These are phyloP conservation scores for Suillus placidus DNA, from an alignment of 768 basidiomycete species.

Conservation along the genomic window DNA sequence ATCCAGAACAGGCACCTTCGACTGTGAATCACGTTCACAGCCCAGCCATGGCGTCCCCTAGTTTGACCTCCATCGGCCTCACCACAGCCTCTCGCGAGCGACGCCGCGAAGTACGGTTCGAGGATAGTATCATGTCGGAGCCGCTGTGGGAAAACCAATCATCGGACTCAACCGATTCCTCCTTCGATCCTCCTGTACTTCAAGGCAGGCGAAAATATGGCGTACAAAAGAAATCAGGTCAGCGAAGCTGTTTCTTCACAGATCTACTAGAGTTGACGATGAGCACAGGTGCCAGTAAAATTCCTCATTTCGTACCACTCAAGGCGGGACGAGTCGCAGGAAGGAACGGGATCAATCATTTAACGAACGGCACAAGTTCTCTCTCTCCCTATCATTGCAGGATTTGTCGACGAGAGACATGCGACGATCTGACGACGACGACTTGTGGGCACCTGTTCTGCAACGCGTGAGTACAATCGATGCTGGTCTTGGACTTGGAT, in stretches of 20 bases:
- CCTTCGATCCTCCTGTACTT: constrained; percentile 27
- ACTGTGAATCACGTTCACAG: constrained; percentile 21
- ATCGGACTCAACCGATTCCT: constrained; percentile 30
- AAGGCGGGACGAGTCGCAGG: constrained; percentile 19
- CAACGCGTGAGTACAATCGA: constrained; percentile 44
- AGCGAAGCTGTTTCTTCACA: background rate
- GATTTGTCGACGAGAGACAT: constrained; percentile 49
- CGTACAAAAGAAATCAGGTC: constrained; percentile 25
- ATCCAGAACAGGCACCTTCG: constrained; percentile 17
- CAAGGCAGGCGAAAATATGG: constrained; percentile 19
- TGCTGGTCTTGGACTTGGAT: background rate
- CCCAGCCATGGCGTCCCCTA: constrained; percentile 28
- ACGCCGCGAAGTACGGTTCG: constrained; percentile 37
- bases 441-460: constrained; percentile 71
- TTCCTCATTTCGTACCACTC: constrained; percentile 35
- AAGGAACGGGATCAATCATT: constrained; percentile 5
- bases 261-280: constrained; percentile 1
- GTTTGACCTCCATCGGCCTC: constrained; percentile 36
- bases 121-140: constrained; percentile 36
- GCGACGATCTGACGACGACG: constrained; percentile 58
- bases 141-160: constrained; percentile 33
- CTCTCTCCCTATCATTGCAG: constrained; percentile 47
- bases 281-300: constrained; percentile 29
- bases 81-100: constrained; percentile 29
- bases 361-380: constrained; percentile 2